Percentiles rank a stretch among this genome's conserved stretches.
These are phyloP conservation scores for Raddia distichophylla DNA, from an alignment of 176 grass and related monocot genomes.

Conservation along the genomic window DNA sequence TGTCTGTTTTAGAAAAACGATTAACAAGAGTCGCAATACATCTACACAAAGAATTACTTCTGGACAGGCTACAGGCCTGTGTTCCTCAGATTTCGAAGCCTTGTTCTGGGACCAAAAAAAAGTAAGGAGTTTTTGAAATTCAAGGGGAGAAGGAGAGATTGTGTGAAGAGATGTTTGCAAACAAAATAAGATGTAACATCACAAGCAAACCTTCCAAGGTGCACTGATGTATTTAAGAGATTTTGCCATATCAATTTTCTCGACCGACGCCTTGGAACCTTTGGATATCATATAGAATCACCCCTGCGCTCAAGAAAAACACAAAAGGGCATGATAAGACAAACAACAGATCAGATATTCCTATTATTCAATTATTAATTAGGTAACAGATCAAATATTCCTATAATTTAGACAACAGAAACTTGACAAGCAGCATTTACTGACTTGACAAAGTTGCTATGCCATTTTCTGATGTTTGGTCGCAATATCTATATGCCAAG, in stretches of 20 bases:
- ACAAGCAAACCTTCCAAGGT: constrained; percentile 62
- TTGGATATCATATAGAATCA: constrained; percentile 51
- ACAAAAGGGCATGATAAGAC: constrained; percentile 21
- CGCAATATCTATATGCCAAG: constrained; percentile 85
- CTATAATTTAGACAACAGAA: constrained; percentile 2
- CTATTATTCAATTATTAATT: background rate
- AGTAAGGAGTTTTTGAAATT: background rate
- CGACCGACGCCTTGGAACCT: constrained; percentile 43
- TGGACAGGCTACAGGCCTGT: constrained; percentile 63
- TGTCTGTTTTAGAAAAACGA: no score
- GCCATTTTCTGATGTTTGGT: constrained; percentile 71
- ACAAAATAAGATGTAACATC: constrained; percentile 1
- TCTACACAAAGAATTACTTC: constrained; percentile 86
- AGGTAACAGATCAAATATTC: constrained; percentile 5
- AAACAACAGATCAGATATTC: constrained; percentile 11
- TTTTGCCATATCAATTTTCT: constrained; percentile 69
- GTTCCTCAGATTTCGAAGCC: constrained; percentile 55
- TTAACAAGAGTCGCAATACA: no score
- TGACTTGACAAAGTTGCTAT: constrained; percentile 71
- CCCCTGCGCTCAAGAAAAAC: constrained; percentile 60
- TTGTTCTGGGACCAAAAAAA: constrained; percentile 51
- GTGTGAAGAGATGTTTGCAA: constrained; percentile 29
- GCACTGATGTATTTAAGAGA: constrained; percentile 65
- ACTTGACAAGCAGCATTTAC: constrained; percentile 24
- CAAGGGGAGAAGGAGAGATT: background rate